These are phyloP conservation scores for Gnomoniopsis sp. DNA, from an alignment of 2,329 filamentous ascomycete species.

Conservation along the genomic window DNA sequence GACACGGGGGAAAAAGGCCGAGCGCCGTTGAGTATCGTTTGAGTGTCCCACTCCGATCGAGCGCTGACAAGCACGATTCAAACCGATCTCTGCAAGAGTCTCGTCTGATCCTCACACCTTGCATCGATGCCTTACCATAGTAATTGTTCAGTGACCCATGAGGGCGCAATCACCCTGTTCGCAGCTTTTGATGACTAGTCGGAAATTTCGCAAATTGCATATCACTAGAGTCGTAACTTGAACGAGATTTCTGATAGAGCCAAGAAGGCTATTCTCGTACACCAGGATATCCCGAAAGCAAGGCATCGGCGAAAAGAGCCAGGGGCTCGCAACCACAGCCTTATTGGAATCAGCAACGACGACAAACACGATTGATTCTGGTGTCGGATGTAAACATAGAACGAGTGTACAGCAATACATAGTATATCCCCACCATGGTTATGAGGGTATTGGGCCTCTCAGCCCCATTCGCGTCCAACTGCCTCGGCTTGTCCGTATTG, in stretches of 20 bases:
- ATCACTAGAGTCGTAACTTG: neutral
- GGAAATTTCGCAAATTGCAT: neutral
- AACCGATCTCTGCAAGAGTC: neutral
- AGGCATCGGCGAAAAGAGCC: neutral
- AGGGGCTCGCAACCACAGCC: neutral
- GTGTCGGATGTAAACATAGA: neutral
- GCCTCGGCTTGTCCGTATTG: neutral
- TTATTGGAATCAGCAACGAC: neutral
- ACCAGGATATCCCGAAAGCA: neutral
- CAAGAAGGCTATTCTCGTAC: conserved; percentile 11
- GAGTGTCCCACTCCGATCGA: too few species aligned
- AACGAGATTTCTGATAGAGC: neutral
- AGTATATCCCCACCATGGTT: neutral
- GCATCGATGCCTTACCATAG: neutral
- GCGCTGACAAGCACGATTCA: neutral
- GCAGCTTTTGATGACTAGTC: neutral
- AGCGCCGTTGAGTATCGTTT: too few species aligned
- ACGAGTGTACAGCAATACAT: neutral
- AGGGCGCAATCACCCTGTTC: neutral
- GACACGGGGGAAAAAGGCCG: neutral
- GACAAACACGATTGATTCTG: neutral
- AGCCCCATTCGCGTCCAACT: conserved; percentile 8
- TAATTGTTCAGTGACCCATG: neutral
- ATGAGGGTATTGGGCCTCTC: neutral
- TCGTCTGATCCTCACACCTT: neutral